A percentile compares a stretch with the other conserved stretches of the same genome.
phyloP scores from a whole-genome alignment of 306 rosid genomes.

The Heteromeles arbutifolia region DNA sequence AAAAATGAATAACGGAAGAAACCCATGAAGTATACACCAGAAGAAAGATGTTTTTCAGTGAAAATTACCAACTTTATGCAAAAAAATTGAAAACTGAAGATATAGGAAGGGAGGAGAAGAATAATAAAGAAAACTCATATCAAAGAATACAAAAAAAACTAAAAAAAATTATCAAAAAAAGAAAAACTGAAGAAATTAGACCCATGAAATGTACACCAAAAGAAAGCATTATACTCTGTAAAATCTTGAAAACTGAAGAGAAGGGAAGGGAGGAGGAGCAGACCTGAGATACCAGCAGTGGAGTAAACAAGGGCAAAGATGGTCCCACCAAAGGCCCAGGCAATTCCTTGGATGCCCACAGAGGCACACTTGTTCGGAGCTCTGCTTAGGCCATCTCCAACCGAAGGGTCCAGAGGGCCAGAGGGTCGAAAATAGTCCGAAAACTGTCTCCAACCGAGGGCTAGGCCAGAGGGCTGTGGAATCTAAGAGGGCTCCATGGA shows the following conservation, averaged over 20 bases:
- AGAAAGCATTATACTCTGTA: neutral
- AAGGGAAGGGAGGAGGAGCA: neutral
- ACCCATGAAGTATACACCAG: neutral
- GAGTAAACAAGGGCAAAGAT: constrained; percentile 91
- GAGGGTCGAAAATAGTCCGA: too few relatives aligned
- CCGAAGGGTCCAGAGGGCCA: too few relatives aligned
- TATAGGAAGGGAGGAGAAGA: too few relatives aligned
- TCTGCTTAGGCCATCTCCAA: too few relatives aligned
- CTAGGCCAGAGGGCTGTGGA: too few relatives aligned
- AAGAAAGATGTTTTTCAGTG: neutral
- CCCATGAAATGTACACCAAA: neutral
- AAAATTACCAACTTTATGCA: neutral
- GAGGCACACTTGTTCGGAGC: constrained; percentile 43
- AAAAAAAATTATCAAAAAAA: neutral
- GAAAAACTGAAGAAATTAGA: neutral
- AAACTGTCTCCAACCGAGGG: too few relatives aligned
- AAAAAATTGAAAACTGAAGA: too few relatives aligned
- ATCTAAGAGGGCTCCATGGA: too few relatives aligned
- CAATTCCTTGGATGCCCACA: constrained; percentile 89
- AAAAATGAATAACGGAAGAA: neutral
- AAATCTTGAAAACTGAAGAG: neutral
- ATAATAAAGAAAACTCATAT: too few relatives aligned
- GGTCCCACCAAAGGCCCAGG: constrained; percentile 99
- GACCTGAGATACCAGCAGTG: constrained; percentile 88
- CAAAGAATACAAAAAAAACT: too few relatives aligned